Evolutionary conservation across 2,329 filamentous ascomycete species (phyloP).

Genomic region (Phyllosticta citribraziliensis): DNA sequence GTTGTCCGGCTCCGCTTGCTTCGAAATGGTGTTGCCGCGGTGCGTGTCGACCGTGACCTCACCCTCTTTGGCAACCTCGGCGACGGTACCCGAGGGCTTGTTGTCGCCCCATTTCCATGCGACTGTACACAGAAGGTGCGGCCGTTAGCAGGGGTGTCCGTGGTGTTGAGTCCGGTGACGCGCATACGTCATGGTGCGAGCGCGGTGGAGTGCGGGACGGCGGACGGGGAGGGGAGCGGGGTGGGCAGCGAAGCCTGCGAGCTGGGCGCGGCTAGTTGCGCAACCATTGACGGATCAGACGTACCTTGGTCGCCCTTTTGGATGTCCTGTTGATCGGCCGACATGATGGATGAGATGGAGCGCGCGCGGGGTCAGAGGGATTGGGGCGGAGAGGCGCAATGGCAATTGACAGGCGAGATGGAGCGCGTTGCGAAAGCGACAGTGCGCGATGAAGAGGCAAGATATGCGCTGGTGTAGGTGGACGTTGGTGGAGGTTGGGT

Average conservation of each 20-base stretch:
- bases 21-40: slow-evolving; percentile 54
- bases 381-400: not conserved
- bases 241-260: not conserved
- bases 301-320: slow-evolving; percentile 12
- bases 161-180: not conserved
- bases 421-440: not conserved
- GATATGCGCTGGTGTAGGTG: not conserved
- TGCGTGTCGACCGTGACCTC: slow-evolving; percentile 52
- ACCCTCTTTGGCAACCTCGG: slow-evolving; percentile 47
- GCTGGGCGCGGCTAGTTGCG: not conserved
- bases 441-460: not conserved
- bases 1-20: slow-evolving; percentile 50
- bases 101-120: slow-evolving; percentile 53
- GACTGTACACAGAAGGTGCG: slow-evolving; percentile 32
- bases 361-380: not conserved
- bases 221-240: not conserved
- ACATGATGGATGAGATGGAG: slow-evolving; percentile 5
- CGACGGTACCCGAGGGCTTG: slow-evolving; percentile 47
- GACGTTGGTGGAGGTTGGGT: not conserved
- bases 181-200: slow-evolving; percentile 6
- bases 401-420: not conserved
- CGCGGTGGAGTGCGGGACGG: not conserved
- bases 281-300: not conserved
- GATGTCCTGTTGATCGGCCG: slow-evolving; percentile 6
- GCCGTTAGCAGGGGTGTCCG: not conserved